Evolutionary conservation across 139 green algal species (phyloP), one percentile per base, ranked within the genome.

Genomic region (Picochlorum sp.): DNA sequence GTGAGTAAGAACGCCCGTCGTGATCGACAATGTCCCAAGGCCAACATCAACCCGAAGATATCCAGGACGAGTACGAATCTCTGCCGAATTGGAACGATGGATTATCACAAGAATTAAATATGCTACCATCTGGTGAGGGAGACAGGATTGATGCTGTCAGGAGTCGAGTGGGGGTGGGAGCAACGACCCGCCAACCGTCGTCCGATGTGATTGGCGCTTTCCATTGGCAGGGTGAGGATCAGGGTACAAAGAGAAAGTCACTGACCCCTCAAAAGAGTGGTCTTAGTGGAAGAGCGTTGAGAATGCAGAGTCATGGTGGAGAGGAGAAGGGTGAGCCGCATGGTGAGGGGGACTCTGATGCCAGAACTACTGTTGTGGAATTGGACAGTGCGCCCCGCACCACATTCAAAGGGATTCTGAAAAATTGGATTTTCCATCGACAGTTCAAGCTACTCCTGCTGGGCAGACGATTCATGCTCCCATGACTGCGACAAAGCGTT

Each of bases 371-470:
- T 41, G 34, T 26, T 54, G n/a, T 54, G n/a, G 47, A 54, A 13
- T 13, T 26, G n/a, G 47, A 54, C 47, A 21, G 21, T 32, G 63
- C 28, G 16, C 63, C 63, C 11, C n/a, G 20, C 11, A 58, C 44
- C 21, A 64, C 63, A n/a, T 63, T 47, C n/a, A 16, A 69, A 23
- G 63, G 44, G 18, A 59, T 70, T 34, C 6, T 70, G 21, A 70
- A 70, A 28, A 47, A 49, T 51, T 70, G 13, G 23, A 58, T 18
- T 70, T 70, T 61, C 47, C 16, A 20, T 54, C 47, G 34, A 41
- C 34, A 23, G 18, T 3, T 8, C 47, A 54, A 9, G 47, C 64
- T 51, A 23, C 64, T 23, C n/a, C 23, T 32, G 18, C 41, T 34
- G 23, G 21, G 8, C 21, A 34, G 18, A 62, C 56, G n/a, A 23